These are phyloP conservation scores for Ashbya aceris DNA, from an alignment of 1,139 yeast species.

Conservation along the genomic window DNA sequence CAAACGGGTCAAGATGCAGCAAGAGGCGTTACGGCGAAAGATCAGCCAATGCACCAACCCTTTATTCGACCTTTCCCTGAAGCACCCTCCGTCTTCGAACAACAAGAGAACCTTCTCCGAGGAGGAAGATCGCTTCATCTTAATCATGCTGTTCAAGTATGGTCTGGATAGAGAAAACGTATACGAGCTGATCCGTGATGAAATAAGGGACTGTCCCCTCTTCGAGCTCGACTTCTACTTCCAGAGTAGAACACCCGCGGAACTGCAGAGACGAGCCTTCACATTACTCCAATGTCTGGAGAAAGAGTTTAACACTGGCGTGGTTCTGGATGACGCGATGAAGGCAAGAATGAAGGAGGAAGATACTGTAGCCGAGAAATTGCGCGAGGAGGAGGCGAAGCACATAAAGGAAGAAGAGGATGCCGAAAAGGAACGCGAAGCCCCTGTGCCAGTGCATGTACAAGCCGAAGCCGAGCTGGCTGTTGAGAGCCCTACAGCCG, in stretches of 20 bases:
- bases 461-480: constrained; percentile 6
- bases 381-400: constrained; percentile 12
- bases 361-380: constrained; percentile 20
- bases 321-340: constrained; percentile 19
- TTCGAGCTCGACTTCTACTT: constrained; percentile 66
- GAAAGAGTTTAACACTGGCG: constrained; percentile 40
- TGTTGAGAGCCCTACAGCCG: background rate
- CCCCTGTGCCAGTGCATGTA: constrained; percentile 6
- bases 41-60: constrained; percentile 54
- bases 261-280: constrained; percentile 57
- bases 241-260: constrained; percentile 56
- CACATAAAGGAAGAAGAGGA: background rate
- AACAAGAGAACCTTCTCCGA: constrained; percentile 55
- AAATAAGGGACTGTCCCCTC: constrained; percentile 50
- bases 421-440: constrained; percentile 1
- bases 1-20: constrained; percentile 47
- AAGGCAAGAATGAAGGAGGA: constrained; percentile 24
- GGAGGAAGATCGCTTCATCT: constrained; percentile 63
- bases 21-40: constrained; percentile 58
- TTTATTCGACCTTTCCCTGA: constrained; percentile 51
- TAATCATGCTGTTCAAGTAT: constrained; percentile 53
- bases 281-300: constrained; percentile 57
- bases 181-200: constrained; percentile 53
- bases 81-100: constrained; percentile 54
- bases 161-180: constrained; percentile 61